Percentiles rank a stretch among this genome's conserved stretches.
Evolutionary conservation across 2,329 filamentous ascomycete genomes (phyloP).

Genomic region (Dothistroma pini): DNA sequence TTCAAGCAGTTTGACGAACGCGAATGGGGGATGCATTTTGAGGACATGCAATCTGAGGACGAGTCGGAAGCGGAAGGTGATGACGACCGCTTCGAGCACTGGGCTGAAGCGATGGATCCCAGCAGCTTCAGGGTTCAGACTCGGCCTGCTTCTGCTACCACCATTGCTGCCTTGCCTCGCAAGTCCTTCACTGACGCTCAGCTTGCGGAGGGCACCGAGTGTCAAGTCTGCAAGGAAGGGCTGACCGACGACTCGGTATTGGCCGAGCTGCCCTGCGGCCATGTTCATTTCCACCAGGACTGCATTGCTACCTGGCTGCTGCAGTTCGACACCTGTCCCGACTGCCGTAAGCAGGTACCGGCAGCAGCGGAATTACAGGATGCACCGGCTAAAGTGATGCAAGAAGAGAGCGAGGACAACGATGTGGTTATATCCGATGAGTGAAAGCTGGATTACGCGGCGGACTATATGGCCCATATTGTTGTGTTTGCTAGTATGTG

Average conservation of each 20-base stretch:
- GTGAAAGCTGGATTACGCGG: not conserved
- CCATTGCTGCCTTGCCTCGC: slow-evolving; percentile 21
- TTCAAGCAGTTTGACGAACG: slow-evolving; percentile 31
- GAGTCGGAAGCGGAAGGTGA: slow-evolving; percentile 8
- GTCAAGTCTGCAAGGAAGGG: slow-evolving; percentile 18
- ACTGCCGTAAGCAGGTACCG: slow-evolving; percentile 20
- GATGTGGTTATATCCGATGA: slow-evolving; percentile 15
- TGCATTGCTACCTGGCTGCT: slow-evolving; percentile 26
- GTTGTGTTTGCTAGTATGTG: not conserved
- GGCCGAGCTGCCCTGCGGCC: slow-evolving; percentile 24
- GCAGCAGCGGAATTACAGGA: slow-evolving; percentile 6
- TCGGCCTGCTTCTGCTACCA: slow-evolving; percentile 18
- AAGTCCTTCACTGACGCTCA: slow-evolving; percentile 13
- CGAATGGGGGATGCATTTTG: slow-evolving; percentile 24
- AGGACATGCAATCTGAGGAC: slow-evolving; percentile 26
- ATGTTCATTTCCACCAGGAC: slow-evolving; percentile 19
- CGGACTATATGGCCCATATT: not conserved
- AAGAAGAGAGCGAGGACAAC: not conserved
- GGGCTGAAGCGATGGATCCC: slow-evolving; percentile 27
- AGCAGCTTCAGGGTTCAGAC: slow-evolving; percentile 11
- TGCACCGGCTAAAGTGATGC: not conserved
- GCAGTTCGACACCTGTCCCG: slow-evolving; percentile 23
- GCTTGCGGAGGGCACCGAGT: slow-evolving; percentile 9
- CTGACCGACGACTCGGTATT: slow-evolving; percentile 17
- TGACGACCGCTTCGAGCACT: slow-evolving; percentile 20